Evolutionary conservation across 352 stramenopile genomes (phyloP).

Genomic region (Phytophthora pini): DNA sequence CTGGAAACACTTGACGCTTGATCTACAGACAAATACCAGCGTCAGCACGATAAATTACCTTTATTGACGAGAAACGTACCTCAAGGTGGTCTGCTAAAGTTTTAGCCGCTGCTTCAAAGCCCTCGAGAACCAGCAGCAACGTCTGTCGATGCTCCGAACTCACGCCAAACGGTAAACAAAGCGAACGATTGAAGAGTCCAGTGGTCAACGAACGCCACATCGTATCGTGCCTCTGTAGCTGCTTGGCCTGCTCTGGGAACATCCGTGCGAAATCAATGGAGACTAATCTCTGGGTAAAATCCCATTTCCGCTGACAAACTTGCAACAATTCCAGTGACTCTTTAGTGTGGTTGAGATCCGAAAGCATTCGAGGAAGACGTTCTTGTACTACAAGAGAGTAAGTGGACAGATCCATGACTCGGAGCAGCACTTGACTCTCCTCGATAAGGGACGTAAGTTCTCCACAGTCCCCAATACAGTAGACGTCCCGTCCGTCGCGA

Average conservation of each 20-base stretch:
- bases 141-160: constrained; percentile 53
- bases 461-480: constrained; percentile 60
- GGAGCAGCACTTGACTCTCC: constrained; percentile 75
- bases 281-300: constrained; percentile 65
- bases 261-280: constrained; percentile 67
- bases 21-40: constrained; percentile 23
- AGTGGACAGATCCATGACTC: constrained; percentile 76
- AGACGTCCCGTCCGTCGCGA: constrained; percentile 60
- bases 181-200: constrained; percentile 48
- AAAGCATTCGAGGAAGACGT: constrained; percentile 51
- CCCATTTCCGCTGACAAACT: constrained; percentile 70
- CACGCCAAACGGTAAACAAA: constrained; percentile 64
- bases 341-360: constrained; percentile 55
- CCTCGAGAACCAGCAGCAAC: constrained; percentile 50
- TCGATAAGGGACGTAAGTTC: constrained; percentile 68
- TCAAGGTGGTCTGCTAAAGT: constrained; percentile 65
- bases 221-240: constrained; percentile 57
- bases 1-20: constrained; percentile 66
- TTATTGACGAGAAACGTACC: constrained; percentile 16
- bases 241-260: constrained; percentile 67
- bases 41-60: too few species aligned
- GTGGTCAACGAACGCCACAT: constrained; percentile 62
- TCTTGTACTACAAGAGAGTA: constrained; percentile 66
- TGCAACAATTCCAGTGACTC: constrained; percentile 61
- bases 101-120: constrained; percentile 60